These are phyloP conservation scores for Arthrobotrys iridis DNA, from an alignment of 2,329 filamentous ascomycete genomes.

Conservation along the genomic window DNA sequence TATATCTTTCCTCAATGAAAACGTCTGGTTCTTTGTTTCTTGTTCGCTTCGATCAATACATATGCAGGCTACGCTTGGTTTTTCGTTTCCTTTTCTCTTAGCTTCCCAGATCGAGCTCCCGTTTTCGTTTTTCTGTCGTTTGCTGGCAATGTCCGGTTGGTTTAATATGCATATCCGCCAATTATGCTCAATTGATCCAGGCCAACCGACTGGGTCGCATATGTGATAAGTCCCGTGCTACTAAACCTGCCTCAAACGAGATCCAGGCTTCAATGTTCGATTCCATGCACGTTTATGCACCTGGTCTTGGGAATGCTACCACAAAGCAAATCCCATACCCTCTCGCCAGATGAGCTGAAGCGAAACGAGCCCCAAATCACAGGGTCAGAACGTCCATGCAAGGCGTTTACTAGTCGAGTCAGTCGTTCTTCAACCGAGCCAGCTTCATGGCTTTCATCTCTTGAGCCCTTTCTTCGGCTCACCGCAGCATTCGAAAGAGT, in stretches of 20 bases:
- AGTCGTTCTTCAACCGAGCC: slow-evolving; percentile 15
- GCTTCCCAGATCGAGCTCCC: slow-evolving; percentile 1
- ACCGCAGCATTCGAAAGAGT: slow-evolving; percentile 5
- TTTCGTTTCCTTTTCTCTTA: neutral
- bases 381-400: slow-evolving; percentile 17
- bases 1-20: neutral
- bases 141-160: slow-evolving; percentile 32
- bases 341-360: neutral
- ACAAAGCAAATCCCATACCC: neutral
- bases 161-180: slow-evolving; percentile 39
- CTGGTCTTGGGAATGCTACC: slow-evolving; percentile 11
- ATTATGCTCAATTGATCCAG: slow-evolving; percentile 19
- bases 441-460: neutral
- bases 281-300: slow-evolving; percentile 50
- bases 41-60: neutral
- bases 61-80: neutral
- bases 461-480: slow-evolving; percentile 1
- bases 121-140: neutral
- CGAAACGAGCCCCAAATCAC: slow-evolving; percentile 20
- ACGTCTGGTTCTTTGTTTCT: neutral
- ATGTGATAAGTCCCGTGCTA: slow-evolving; percentile 37
- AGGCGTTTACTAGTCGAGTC: slow-evolving; percentile 22
- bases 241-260: slow-evolving; percentile 20
- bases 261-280: slow-evolving; percentile 21
- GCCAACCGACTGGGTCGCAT: neutral